Evolutionary conservation across 306 rosid genomes (phyloP), one percentile per base, ranked within the genome.

Genomic region (Inga laurina): DNA sequence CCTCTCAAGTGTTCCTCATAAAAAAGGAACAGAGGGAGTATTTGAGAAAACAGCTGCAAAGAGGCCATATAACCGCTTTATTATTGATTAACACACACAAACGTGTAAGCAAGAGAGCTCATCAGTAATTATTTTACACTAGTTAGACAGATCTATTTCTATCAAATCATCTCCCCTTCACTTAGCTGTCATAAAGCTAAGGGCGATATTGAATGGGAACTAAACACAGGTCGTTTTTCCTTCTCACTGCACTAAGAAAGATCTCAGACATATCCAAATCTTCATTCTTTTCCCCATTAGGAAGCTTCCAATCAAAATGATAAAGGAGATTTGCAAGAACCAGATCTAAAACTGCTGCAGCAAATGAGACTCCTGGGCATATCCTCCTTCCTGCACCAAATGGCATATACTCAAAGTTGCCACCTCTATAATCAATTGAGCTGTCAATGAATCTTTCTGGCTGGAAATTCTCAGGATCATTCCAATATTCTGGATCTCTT

Each of bases 241-340:
- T 61, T 19, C 2, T 13, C 4, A 30, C 49, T 5, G 2, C 7
- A 2, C 21, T 1, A 2, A 79, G 74, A 46, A 59, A 59, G 72
- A 18, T 10, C 72, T 81, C 79, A 7, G 15, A 9, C 79, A 81
- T 81, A 22, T 81, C 84, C 48, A 81, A 49, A 16, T 69, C 48
- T 24, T 44, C 51, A 51, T 52, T 2, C 11, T 66, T 66, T 3
- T 32, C 3, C 44, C 72, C 72, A 66, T 34, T 32, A 66, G 72
- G 72, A 34, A 77, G 72, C 10, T 77, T 77, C 81, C 73, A 77
- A 45, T 62, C 41, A 64, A 64, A 64, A 64, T 64, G 69, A 14
- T 64, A 30, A 13, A 64, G 69, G 10, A 64, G 8, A 11, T 30
- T 64, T 1, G 69, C 39, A 32, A 64, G 8, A 1, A 30, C 7